Evolutionary conservation across 208 protist genomes (phyloP).

Genomic region (Angomonas desouzai): DNA sequence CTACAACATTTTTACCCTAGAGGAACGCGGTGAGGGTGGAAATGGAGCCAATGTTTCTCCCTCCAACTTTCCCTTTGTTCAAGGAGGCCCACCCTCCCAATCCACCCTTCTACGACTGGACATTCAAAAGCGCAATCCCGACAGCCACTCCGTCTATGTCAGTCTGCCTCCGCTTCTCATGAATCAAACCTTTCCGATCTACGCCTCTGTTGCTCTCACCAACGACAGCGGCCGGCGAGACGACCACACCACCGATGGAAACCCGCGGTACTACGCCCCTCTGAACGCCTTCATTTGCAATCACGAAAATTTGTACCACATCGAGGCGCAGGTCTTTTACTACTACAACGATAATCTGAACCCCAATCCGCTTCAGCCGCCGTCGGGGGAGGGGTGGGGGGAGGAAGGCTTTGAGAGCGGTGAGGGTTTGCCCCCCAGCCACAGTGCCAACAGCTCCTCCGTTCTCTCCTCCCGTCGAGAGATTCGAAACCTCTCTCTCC

Average conservation of each 20-base stretch:
- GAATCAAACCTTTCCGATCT: not conserved
- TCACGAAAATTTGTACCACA: constrained; percentile 1
- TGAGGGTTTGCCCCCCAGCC: too few relatives aligned
- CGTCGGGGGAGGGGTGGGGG: too few relatives aligned
- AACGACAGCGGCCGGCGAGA: not conserved
- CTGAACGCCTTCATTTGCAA: constrained; percentile 1
- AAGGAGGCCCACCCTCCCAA: not conserved
- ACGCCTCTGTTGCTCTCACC: constrained; percentile 4
- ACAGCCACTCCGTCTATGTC: constrained; percentile 1
- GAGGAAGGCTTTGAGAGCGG: too few relatives aligned
- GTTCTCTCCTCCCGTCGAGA: not conserved
- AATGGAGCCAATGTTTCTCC: not conserved
- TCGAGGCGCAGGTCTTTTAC: constrained; percentile 7
- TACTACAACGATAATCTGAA: not conserved
- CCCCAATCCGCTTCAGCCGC: not conserved
- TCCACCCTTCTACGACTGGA: not conserved
- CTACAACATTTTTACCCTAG: not conserved
- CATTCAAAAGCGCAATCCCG: constrained; percentile 1
- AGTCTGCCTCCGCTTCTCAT: not conserved
- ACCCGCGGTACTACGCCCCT: not conserved
- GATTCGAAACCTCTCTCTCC: not conserved
- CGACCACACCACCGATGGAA: not conserved
- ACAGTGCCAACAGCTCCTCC: not conserved
- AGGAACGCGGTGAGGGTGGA: not conserved
- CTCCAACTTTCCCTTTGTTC: not conserved